Base-by-base conservation (phyloP, 2,329 filamentous ascomycete species). In the Parastagonospora nodorum region DNA sequence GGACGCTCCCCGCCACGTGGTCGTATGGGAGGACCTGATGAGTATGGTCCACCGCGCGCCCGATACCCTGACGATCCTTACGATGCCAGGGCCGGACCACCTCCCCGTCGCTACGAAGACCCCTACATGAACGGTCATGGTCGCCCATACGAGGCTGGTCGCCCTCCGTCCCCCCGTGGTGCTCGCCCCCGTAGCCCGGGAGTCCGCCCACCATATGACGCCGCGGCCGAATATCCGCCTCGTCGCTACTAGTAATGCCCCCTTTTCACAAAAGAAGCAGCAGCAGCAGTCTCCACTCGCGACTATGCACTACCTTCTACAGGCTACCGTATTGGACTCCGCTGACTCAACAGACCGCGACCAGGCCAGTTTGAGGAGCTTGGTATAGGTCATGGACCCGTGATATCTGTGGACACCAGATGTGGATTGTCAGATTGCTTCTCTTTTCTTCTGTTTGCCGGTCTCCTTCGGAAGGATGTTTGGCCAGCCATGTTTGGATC, bases 61-160 rank as follows among this genome's bases (percentile, higher is more conserved):
- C 78, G 78, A 58, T 78, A 88, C 51, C 89, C 89, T 67, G 88
- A 92, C 51, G 90, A 94, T 64, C 87, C 88, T 28, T 94, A 93
- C 76, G 80, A 78, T 57, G 65, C 74, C 52, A 76, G 76, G 51
- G 78, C 78, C 45, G 79, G 81, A 38, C 81, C 82, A 45, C 81
- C 81, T 54, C 82, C 82, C 62, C 78, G 81, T 61, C 73, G 74
- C 67, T 83, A 85, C 60, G 71, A 77, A 54, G 84, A 87, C 61
- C 82, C 83, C 3, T 87, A 87, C 71, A 66, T 80, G 67, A 82
- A 86, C 68, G 80, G 83, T 50, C 79, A 82, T 56, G 80, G 83
- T 48, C 77, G 82, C 58, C 79, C 80, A 36, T 83, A 83, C 63
- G 80, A 81, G 51, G 63, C 60, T 54, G 77, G 73, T 48, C 78